Conservation (phyloP, 768 basidiomycete species). For the Termitomyces sp. region DNA sequence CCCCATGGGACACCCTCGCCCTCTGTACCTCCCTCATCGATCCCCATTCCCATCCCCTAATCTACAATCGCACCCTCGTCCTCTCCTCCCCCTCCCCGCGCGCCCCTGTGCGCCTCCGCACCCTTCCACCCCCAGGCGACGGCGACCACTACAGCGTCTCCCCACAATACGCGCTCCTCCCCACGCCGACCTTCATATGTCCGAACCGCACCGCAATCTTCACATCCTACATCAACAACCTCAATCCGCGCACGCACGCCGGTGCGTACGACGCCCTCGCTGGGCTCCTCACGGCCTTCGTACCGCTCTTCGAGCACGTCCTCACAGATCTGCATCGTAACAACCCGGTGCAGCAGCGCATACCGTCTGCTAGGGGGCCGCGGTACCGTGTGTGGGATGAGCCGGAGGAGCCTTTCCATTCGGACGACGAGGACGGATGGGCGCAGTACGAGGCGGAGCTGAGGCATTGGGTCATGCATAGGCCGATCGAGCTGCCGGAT, state of each 20-base stretch:
- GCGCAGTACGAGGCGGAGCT: conserved; percentile 33
- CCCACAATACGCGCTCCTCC: conserved; percentile 33
- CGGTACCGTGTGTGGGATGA: conserved; percentile 41
- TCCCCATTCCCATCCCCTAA: conserved; percentile 30
- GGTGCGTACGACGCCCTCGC: conserved; percentile 19
- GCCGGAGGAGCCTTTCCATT: conserved; percentile 41
- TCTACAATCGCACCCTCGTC: conserved; percentile 35
- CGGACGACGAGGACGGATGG: conserved; percentile 46
- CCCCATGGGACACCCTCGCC: conserved; percentile 12
- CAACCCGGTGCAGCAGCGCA: conserved; percentile 37
- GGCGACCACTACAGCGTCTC: conserved; percentile 36
- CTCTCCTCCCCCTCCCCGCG: conserved; percentile 8
- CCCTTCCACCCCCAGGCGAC: conserved; percentile 23
- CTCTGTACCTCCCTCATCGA: conserved; percentile 29
- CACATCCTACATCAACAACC: conserved; percentile 49
- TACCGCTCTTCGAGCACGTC: conserved; percentile 47
- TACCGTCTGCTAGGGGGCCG: conserved; percentile 27
- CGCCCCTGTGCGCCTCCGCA: conserved; percentile 16
- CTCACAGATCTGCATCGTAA: conserved; percentile 47
- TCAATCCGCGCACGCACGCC: conserved; percentile 28
- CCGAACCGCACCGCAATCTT: conserved; percentile 23
- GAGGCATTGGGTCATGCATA: conserved; percentile 33
- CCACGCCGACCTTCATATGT: conserved; percentile 35
- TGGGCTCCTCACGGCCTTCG: conserved; percentile 24
- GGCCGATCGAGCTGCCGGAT: conserved; percentile 42